Percentiles rank a stretch among this genome's conserved stretches.
phyloP scores from a whole-genome alignment of 345 rosid genomes.

The Salix suchowensis region DNA sequence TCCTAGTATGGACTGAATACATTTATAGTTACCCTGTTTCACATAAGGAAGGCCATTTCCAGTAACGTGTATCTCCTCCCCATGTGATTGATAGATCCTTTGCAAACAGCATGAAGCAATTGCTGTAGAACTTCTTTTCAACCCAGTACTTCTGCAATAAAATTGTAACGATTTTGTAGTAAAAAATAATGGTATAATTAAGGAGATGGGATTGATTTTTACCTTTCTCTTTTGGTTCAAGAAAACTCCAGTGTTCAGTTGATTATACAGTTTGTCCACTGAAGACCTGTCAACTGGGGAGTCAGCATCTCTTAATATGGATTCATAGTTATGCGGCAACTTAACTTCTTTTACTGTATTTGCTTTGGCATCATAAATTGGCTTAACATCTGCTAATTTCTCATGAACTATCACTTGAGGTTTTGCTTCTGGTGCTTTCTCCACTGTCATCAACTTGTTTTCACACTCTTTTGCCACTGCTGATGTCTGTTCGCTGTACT shows the following conservation, averaged over 20 bases:
- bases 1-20: not conserved
- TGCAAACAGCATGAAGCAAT: conserved; percentile 61
- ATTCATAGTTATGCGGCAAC: conserved; percentile 43
- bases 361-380: not conserved
- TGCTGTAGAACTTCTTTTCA: conserved; percentile 40
- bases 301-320: conserved; percentile 46
- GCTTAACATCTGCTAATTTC: not conserved
- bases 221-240: conserved; percentile 42
- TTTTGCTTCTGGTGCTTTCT: not conserved
- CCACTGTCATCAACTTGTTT: not conserved
- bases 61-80: conserved; percentile 42
- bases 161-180: not conserved
- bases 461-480: not conserved
- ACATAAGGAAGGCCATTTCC: conserved; percentile 45
- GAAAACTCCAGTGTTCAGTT: conserved; percentile 40
- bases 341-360: not conserved
- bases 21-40: conserved; percentile 24
- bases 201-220: conserved; percentile 7
- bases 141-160: conserved; percentile 47
- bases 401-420: not conserved
- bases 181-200: not conserved
- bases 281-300: conserved; percentile 28
- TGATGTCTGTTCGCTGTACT: not conserved
- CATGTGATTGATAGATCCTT: conserved; percentile 54
- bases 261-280: conserved; percentile 23